Evolutionary conservation across 805 yeast species (phyloP), one percentile per base, ranked within the genome.

Genomic region (Zygosaccharomyces pseudorouxii): DNA sequence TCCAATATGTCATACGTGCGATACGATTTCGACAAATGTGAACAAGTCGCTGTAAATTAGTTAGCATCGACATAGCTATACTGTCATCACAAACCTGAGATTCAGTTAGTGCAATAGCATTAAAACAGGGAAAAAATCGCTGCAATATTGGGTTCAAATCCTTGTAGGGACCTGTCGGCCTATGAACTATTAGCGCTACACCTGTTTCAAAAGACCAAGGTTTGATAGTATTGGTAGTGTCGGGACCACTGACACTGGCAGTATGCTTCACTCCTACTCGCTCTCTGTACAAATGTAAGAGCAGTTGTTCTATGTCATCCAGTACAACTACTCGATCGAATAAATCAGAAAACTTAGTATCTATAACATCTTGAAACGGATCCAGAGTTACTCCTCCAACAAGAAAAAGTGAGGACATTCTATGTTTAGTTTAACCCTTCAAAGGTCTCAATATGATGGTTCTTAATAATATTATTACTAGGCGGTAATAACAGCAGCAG

Each of bases 1-100:
- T 65, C 69, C 69, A 65, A 40, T 61, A 60, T 20, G 59, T 48
- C 52, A 60, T 52, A 28, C 63, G 55, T n/a, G 54, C 42, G n/a
- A 62, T 54, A 37, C 64, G 55, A 45, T 56, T 51, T 8, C 38
- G 46, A 22, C 49, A 48, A 40, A 12, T 44, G 19, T 19, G 50
- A 45, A 14, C 53, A 36, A 36, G 28, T 28, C 31, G 30, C 23
- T 42, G 51, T 50, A 38, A 29, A 27, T 12, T 37, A 29, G 25
- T 23, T 22, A 41, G 19, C 23, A 47, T 20, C 27, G 20, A 23
- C 19, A 38, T 37, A 37, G 38, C 14, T 11, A 31, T 20, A 12
- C 35, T 36, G 8, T 38, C 37, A 9, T 50, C 47, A 1, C 50
- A 47, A 14, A 42, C 38, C 27, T 46, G 42, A 29, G 41, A 38